These are phyloP conservation scores for Lathyrus aphaca DNA, from an alignment of 306 rosid species.

Conservation along the genomic window DNA sequence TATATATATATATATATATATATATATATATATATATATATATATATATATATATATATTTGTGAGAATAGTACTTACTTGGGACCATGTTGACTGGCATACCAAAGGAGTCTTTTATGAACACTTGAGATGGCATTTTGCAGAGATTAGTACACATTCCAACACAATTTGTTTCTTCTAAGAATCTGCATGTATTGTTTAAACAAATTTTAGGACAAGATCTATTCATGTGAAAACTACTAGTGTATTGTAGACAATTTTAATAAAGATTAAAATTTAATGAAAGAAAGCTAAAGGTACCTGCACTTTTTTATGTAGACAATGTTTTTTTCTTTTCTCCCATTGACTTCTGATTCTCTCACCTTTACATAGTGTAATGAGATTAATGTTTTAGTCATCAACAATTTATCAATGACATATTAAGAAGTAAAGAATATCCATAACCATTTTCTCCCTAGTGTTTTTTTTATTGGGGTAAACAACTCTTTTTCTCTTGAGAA, in stretches of 20 bases:
- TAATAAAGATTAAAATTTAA: neutral
- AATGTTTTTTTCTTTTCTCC: constrained; percentile 73
- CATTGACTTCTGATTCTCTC: constrained; percentile 68
- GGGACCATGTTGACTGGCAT: constrained; percentile 86
- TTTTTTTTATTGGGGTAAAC: neutral
- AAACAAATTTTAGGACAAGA: neutral
- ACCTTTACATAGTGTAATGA: constrained; percentile 53
- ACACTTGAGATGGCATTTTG: constrained; percentile 77
- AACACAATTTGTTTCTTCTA: constrained; percentile 78
- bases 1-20: too few species aligned
- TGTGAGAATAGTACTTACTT: constrained; percentile 52
- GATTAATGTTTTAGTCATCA: constrained; percentile 35
- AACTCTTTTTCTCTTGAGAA: neutral
- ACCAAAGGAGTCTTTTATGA: constrained; percentile 77
- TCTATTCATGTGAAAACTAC: too few species aligned
- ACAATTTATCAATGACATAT: neutral
- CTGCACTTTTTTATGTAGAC: constrained; percentile 86
- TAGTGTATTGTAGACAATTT: neutral
- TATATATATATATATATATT: too few species aligned
- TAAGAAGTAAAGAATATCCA: neutral
- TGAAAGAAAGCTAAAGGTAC: constrained; percentile 45
- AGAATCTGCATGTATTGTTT: constrained; percentile 57
- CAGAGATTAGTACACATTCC: constrained; percentile 87
- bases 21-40: too few species aligned
- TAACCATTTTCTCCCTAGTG: too few species aligned